These are phyloP conservation scores for Colletotrichum salicis DNA, from an alignment of 2,329 filamentous ascomycete genomes.

Conservation along the genomic window DNA sequence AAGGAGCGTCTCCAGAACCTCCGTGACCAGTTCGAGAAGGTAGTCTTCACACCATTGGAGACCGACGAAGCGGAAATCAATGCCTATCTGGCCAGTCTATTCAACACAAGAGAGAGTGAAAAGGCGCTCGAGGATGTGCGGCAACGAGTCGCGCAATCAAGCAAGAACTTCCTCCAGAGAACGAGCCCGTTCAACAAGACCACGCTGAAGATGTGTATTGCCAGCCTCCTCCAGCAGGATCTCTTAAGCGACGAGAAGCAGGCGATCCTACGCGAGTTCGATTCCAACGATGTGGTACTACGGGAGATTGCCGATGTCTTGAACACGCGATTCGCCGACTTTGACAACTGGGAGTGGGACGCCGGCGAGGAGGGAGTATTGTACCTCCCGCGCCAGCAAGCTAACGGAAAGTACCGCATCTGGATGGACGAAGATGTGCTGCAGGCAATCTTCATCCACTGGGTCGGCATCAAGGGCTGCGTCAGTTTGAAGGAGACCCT, in stretches of 20 bases:
- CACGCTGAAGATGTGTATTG: slow-evolving; percentile 52
- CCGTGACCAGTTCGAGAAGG: slow-evolving; percentile 52
- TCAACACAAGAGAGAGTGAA: slow-evolving; percentile 45
- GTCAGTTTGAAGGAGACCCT: slow-evolving; percentile 54
- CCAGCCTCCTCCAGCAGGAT: slow-evolving; percentile 55
- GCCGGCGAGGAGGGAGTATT: slow-evolving; percentile 47
- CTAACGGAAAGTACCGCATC: slow-evolving; percentile 60
- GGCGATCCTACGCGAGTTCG: slow-evolving; percentile 55
- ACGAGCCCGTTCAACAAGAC: slow-evolving; percentile 47
- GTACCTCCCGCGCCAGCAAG: slow-evolving; percentile 57
- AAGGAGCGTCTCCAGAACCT: slow-evolving; percentile 4
- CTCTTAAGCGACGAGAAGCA: slow-evolving; percentile 55
- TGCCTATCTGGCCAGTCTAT: slow-evolving; percentile 53
- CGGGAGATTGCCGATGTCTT: slow-evolving; percentile 62
- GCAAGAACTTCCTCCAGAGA: slow-evolving; percentile 37
- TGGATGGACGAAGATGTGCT: slow-evolving; percentile 64
- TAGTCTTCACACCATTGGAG: slow-evolving; percentile 52
- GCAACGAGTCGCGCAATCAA: slow-evolving; percentile 39
- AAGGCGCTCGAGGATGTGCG: slow-evolving; percentile 41
- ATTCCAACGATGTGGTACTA: slow-evolving; percentile 52
- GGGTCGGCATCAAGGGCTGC: slow-evolving; percentile 59
- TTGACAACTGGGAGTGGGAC: slow-evolving; percentile 59
- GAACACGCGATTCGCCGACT: slow-evolving; percentile 59
- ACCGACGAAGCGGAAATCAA: slow-evolving; percentile 51
- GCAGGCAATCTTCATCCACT: slow-evolving; percentile 62